A percentile compares a stretch with the other conserved stretches of the same genome.
Conservation (phyloP, 192 early-diverging fungal species). For the Mortierella claussenii region DNA sequence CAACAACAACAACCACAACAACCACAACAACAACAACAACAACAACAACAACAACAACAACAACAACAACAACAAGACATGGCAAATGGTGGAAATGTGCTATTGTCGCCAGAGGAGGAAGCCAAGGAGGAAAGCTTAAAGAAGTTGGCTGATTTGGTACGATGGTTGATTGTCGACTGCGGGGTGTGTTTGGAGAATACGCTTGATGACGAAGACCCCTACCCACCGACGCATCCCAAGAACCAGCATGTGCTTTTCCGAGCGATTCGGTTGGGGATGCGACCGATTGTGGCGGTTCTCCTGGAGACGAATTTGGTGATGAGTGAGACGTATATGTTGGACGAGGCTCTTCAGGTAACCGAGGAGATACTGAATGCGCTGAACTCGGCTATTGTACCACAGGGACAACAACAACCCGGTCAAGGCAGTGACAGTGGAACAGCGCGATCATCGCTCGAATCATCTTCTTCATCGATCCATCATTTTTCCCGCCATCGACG, state of each 20-base stretch:
- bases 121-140: conserved; percentile 45
- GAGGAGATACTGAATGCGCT: conserved; percentile 31
- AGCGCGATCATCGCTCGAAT: conserved; percentile 12
- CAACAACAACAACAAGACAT: too few relatives aligned
- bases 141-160: conserved; percentile 42
- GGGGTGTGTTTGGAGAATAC: conserved; percentile 24
- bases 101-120: conserved; percentile 44
- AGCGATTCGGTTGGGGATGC: conserved; percentile 47
- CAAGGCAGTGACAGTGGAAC: conserved; percentile 8
- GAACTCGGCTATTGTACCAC: conserved; percentile 18
- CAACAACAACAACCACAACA: too few relatives aligned
- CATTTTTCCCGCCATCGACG: conserved; percentile 13
- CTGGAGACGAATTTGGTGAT: conserved; percentile 41
- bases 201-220: conserved; percentile 34
- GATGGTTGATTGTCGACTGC: conserved; percentile 46
- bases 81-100: conserved; percentile 5
- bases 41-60: too few relatives aligned
- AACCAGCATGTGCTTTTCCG: conserved; percentile 46
- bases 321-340: conserved; percentile 37
- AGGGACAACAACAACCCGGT: neutral
- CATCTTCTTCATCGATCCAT: conserved; percentile 4
- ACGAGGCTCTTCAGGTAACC: conserved; percentile 47
- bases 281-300: conserved; percentile 41
- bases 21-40: too few relatives aligned
- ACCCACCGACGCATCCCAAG: conserved; percentile 39